phyloP scores from a whole-genome alignment of 2,329 filamentous ascomycete genomes.

The Curvularia eragrostidis region DNA sequence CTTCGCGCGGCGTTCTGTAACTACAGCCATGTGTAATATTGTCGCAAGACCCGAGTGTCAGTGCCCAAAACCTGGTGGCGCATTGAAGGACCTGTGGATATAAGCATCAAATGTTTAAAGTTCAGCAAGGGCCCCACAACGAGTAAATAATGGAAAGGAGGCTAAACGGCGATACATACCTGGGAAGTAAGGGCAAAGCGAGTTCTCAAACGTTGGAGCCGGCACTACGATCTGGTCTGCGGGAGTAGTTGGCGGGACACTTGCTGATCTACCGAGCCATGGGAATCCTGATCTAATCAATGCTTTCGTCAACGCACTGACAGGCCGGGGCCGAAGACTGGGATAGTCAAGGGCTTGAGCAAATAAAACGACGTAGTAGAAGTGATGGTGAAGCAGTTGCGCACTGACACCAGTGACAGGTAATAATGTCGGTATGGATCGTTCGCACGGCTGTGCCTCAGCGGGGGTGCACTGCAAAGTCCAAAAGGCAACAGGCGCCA shows the following conservation, averaged over 20 bases:
- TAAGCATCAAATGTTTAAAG: slow-evolving; percentile 40
- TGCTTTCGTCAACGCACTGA: slow-evolving; percentile 35
- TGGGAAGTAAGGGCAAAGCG: slow-evolving; percentile 35
- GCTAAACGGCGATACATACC: slow-evolving; percentile 39
- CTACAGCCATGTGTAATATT: slow-evolving; percentile 48
- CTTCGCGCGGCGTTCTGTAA: slow-evolving; percentile 45
- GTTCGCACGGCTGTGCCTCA: slow-evolving; percentile 28
- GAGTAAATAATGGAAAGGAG: slow-evolving; percentile 21
- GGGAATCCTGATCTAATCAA: slow-evolving; percentile 39
- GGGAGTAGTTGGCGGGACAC: slow-evolving; percentile 43
- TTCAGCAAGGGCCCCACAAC: slow-evolving; percentile 30
- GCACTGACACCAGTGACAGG: slow-evolving; percentile 31
- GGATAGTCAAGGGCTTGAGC: slow-evolving; percentile 29
- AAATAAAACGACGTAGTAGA: slow-evolving; percentile 23
- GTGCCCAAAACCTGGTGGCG: slow-evolving; percentile 30
- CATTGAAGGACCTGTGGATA: slow-evolving; percentile 40
- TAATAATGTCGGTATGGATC: slow-evolving; percentile 33
- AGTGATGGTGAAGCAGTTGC: slow-evolving; percentile 34
- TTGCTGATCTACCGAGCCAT: slow-evolving; percentile 45
- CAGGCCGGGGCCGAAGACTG: slow-evolving; percentile 36
- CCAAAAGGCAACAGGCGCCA: slow-evolving; percentile 33
- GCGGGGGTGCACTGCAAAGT: slow-evolving; percentile 37
- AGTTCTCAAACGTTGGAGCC: slow-evolving; percentile 47
- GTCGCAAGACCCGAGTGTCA: slow-evolving; percentile 38
- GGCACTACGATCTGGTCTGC: slow-evolving; percentile 43